These are phyloP conservation scores for Venturia carpophila DNA, from an alignment of 2,329 filamentous ascomycete species.

Conservation along the genomic window DNA sequence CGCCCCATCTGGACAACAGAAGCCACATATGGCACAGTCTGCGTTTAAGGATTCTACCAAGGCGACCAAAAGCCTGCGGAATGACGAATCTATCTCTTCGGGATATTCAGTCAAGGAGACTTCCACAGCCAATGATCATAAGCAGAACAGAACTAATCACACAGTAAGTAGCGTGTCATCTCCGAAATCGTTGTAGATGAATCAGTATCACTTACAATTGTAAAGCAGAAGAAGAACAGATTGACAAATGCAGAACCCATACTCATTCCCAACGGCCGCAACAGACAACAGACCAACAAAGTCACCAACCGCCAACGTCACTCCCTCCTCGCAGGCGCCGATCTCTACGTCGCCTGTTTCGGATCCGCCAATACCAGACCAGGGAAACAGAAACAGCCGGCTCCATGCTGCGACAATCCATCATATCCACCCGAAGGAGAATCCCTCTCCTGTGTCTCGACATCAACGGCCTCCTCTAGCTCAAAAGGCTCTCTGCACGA, in stretches of 20 bases:
- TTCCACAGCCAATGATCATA: neutral
- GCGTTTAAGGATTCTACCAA: constrained; percentile 19
- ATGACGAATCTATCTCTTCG: neutral
- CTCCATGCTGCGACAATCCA: neutral
- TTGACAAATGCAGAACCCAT: constrained; percentile 21
- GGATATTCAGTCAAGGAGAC: neutral
- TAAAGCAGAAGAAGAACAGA: neutral
- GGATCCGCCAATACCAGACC: neutral
- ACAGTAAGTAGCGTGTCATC: neutral
- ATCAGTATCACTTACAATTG: neutral
- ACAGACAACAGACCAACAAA: constrained; percentile 22
- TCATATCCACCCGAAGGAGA: neutral
- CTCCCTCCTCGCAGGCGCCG: constrained; percentile 41
- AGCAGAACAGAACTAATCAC: neutral
- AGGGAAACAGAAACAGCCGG: neutral
- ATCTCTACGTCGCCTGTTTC: constrained; percentile 39
- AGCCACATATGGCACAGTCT: constrained; percentile 21
- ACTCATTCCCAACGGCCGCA: constrained; percentile 27
- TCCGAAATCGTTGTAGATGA: neutral
- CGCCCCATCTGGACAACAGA: constrained; percentile 27
- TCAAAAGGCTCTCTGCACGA: constrained; percentile 40
- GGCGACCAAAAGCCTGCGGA: constrained; percentile 11
- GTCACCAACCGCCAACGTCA: constrained; percentile 38
- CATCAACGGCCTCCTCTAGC: constrained; percentile 4
- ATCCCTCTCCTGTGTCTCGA: neutral